A percentile compares a stretch with the other conserved stretches of the same genome.
Evolutionary conservation across 805 yeast species (phyloP).

Genomic region (Brettanomyces nanus): DNA sequence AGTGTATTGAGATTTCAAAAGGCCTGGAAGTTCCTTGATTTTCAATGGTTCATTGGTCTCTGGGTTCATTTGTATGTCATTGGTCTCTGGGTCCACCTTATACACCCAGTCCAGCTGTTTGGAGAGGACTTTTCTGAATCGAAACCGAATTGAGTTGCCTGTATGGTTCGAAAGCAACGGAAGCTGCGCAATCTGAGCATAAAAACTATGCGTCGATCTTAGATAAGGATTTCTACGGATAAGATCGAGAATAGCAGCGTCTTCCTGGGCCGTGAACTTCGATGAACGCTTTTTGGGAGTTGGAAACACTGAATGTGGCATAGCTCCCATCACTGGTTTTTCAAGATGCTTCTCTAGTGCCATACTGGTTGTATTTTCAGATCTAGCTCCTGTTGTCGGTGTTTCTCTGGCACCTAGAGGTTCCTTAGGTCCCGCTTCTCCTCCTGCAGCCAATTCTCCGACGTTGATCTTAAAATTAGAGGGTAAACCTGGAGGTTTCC

Average conservation of each 20-base stretch:
- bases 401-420: not conserved
- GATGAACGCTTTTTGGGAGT: constrained; percentile 30
- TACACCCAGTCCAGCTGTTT: constrained; percentile 38
- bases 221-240: constrained; percentile 59
- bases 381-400: not conserved
- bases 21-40: constrained; percentile 36
- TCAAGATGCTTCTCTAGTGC: not conserved
- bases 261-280: constrained; percentile 57
- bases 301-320: not conserved
- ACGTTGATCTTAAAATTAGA: constrained; percentile 16
- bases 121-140: constrained; percentile 40
- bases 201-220: constrained; percentile 63
- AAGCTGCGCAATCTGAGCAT: constrained; percentile 49
- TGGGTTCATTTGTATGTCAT: constrained; percentile 33
- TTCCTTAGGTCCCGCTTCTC: not conserved
- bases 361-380: not conserved
- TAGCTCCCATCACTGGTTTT: not conserved
- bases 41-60: constrained; percentile 32
- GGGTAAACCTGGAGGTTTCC: constrained; percentile 17
- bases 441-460: constrained; percentile 14
- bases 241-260: constrained; percentile 55
- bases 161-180: constrained; percentile 51
- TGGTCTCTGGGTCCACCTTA: constrained; percentile 35
- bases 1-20: constrained; percentile 54
- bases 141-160: constrained; percentile 65